phyloP scores from a whole-genome alignment of 78 protist genomes.

The Tieghemostelium lacteum region DNA sequence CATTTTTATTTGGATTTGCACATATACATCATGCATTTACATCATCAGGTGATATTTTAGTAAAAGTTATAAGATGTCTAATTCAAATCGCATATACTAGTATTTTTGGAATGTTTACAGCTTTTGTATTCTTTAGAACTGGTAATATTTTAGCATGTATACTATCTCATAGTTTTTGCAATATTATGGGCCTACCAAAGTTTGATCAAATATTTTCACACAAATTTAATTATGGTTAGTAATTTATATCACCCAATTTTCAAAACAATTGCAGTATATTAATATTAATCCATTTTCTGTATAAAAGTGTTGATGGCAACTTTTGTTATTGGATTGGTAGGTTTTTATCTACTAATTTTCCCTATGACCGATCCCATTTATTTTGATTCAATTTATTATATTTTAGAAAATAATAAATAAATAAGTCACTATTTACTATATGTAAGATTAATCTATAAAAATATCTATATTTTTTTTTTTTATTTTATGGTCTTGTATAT shows the following conservation, averaged over 20 bases:
- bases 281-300: no score
- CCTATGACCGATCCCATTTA: constrained; percentile 25
- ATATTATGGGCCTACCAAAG: constrained; percentile 64
- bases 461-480: no score
- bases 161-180: constrained; percentile 50
- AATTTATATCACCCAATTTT: no score
- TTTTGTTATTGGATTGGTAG: constrained; percentile 1
- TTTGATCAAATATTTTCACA: constrained; percentile 32
- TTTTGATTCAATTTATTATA: constrained; percentile 23
- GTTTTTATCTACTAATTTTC: constrained; percentile 19
- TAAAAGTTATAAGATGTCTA: neutral
- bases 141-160: constrained; percentile 42
- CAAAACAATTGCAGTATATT: no score
- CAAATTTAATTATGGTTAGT: no score
- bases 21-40: constrained; percentile 48
- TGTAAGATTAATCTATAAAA: no score
- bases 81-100: constrained; percentile 38
- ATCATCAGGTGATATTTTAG: neutral
- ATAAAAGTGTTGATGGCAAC: neutral
- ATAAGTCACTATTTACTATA: no score
- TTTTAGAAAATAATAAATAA: no score
- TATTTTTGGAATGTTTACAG: constrained; percentile 72
- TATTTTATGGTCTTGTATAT: no score
- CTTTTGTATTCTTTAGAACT: constrained; percentile 50
- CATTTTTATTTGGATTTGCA: constrained; percentile 67